Conservation (phyloP, 768 basidiomycete species). For the Amanita thiersii region DNA sequence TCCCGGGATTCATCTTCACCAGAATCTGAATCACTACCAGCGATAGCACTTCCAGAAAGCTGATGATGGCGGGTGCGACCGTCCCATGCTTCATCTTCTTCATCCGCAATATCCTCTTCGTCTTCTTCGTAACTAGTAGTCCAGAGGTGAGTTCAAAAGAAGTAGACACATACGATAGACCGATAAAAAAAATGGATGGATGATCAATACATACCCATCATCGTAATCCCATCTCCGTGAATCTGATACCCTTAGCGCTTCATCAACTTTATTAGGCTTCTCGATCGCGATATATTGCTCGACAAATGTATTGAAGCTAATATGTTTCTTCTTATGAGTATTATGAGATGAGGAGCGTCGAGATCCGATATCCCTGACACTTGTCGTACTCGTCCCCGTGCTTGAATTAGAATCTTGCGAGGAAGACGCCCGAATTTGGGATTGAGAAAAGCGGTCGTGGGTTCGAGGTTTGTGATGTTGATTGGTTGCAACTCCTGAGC, state of each 20-base stretch:
- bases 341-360: constrained; percentile 15
- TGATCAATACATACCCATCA: constrained; percentile 51
- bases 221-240: constrained; percentile 38
- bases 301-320: constrained; percentile 96
- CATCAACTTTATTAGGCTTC: constrained; percentile 44
- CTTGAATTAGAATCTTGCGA: constrained; percentile 26
- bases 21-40: constrained; percentile 31
- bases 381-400: constrained; percentile 14
- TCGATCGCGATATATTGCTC: constrained; percentile 93
- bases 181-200: constrained; percentile 7
- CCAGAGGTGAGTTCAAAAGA: constrained; percentile 3
- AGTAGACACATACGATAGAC: constrained; percentile 10
- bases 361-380: constrained; percentile 13
- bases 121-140: constrained; percentile 58
- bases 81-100: constrained; percentile 30
- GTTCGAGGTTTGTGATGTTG: constrained; percentile 16
- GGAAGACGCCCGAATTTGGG: constrained; percentile 8
- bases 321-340: constrained; percentile 68
- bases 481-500: constrained; percentile 9
- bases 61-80: constrained; percentile 9
- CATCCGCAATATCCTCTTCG: constrained; percentile 50
- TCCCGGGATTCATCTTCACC: constrained; percentile 6
- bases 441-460: not conserved
- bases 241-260: constrained; percentile 10
- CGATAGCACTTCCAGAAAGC: constrained; percentile 20